Percentiles rank a stretch among this genome's conserved stretches.
Evolutionary conservation across 306 rosid species (phyloP).

Genomic region (Prosopis cineraria): DNA sequence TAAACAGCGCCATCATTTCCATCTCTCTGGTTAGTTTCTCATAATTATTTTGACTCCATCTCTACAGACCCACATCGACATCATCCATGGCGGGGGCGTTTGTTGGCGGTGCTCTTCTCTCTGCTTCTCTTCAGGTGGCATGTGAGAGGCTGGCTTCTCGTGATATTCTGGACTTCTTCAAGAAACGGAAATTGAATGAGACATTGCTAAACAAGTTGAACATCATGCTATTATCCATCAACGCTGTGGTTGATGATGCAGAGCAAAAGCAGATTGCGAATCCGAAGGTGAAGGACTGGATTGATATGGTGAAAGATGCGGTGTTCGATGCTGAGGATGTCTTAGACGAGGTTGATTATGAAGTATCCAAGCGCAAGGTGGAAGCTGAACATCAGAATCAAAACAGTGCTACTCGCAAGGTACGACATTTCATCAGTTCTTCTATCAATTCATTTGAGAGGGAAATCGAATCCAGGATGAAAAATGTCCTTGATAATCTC

Average conservation of each 20-base stretch:
- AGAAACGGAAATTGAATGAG: background rate
- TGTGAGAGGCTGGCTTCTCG: constrained; percentile 28
- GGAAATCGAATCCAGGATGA: background rate
- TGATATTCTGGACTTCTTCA: background rate
- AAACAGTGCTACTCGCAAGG: background rate
- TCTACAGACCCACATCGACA: background rate
- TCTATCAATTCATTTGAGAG: constrained; percentile 5
- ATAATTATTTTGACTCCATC: too few species aligned
- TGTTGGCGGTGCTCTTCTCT: constrained; percentile 28
- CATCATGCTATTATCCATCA: too few species aligned
- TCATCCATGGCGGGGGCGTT: constrained; percentile 21
- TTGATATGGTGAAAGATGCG: constrained; percentile 18
- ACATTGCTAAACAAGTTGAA: constrained; percentile 3
- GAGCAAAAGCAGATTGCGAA: too few species aligned
- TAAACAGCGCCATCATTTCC: too few species aligned
- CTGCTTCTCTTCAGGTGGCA: constrained; percentile 26
- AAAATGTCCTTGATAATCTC: background rate
- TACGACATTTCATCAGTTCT: background rate
- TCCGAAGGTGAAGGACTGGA: background rate
- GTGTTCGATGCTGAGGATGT: too few species aligned
- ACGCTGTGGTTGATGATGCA: too few species aligned
- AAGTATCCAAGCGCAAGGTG: background rate
- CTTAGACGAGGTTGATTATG: too few species aligned
- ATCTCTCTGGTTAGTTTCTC: too few species aligned
- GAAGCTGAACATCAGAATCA: constrained; percentile 5